Evolutionary conservation across 345 rosid species (phyloP), one percentile per base, ranked within the genome.

Genomic region (Aquilaria yunnanensis): DNA sequence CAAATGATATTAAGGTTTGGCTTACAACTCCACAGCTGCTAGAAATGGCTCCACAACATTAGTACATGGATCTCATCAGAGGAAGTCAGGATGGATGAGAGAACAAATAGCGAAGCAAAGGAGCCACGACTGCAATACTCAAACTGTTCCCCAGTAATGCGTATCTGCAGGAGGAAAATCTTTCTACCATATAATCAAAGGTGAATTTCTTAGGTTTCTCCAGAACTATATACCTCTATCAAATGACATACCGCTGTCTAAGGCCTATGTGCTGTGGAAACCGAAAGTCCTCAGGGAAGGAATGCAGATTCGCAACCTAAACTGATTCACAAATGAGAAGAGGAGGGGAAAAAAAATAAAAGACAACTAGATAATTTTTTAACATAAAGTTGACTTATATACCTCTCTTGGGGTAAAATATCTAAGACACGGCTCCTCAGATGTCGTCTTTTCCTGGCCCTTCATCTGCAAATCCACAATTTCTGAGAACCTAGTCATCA

Each of bases 331-430:
- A 37, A 47, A 54, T 14, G 61, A 48, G 70, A 11, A 63, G 41
- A 43, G 11, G 60, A 57, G 61, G 32, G 41, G 12, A 56, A 34
- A 50, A 13, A 49, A 61, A 48, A 51, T 34, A 56, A 52, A 10
- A 63, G 10, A 54, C 12, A 47, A 23, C 23, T 23, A 23, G 23
- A 23, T 23, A 23, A 23, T 23, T 23, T 23, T 23, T 23, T 23
- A 23, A 23, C 0, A 31, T 16, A 62, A 47, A 48, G 43, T 3
- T 69, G 51, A 9, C 63, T 67, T 30, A 47, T 51, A 31, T 56
- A 88, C 94, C 96, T 93, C 97, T 66, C 89, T 85, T 0, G 96
- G 98, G 51, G 97, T 88, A 77, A 93, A 90, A 69, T 86, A 93
- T 83, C 96, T 81, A 66, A 90, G 98, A 59, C 82, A 32, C 59